Evolutionary conservation across 805 yeast species (phyloP).

Genomic region (Yamadazyma ubonensis): DNA sequence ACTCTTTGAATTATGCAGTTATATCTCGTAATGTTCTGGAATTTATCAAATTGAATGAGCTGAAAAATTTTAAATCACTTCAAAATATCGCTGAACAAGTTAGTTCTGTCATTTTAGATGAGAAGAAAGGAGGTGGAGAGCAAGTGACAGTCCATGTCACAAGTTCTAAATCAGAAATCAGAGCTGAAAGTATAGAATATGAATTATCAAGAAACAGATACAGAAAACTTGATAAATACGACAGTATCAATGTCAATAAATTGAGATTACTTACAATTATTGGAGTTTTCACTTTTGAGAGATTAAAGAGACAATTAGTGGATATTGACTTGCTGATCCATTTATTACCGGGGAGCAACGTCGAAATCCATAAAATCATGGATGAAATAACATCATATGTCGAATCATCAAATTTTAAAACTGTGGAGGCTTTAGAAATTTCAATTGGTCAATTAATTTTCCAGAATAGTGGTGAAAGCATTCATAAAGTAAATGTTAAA

Average conservation of each 20-base stretch:
- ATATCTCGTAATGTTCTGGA: slow-evolving; percentile 64
- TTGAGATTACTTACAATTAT: slow-evolving; percentile 71
- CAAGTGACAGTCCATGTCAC: slow-evolving; percentile 39
- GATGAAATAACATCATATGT: slow-evolving; percentile 56
- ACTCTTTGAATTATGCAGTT: slow-evolving; percentile 87
- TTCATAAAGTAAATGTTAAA: slow-evolving; percentile 48
- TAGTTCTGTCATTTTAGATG: slow-evolving; percentile 43
- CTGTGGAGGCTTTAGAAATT: slow-evolving; percentile 89
- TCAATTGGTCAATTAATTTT: slow-evolving; percentile 62
- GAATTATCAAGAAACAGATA: slow-evolving; percentile 33
- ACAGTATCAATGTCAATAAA: slow-evolving; percentile 42
- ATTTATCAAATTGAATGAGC: slow-evolving; percentile 45
- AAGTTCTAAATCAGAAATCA: slow-evolving; percentile 56
- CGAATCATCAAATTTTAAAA: slow-evolving; percentile 79
- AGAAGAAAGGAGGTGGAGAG: slow-evolving; percentile 46
- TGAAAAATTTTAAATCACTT: slow-evolving; percentile 41
- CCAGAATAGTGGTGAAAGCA: slow-evolving; percentile 32
- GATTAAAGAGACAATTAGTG: slow-evolving; percentile 78
- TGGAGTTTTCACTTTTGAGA: slow-evolving; percentile 91
- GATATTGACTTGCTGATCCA: slow-evolving; percentile 50
- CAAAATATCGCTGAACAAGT: slow-evolving; percentile 50
- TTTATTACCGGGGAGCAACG: slow-evolving; percentile 25
- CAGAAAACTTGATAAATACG: slow-evolving; percentile 16
- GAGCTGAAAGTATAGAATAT: slow-evolving; percentile 52
- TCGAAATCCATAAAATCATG: slow-evolving; percentile 43